A percentile compares a stretch with the other conserved stretches of the same genome.
Evolutionary conservation across 495 filamentous ascomycete species (phyloP).

Genomic region (Evansstolkia leycettana): DNA sequence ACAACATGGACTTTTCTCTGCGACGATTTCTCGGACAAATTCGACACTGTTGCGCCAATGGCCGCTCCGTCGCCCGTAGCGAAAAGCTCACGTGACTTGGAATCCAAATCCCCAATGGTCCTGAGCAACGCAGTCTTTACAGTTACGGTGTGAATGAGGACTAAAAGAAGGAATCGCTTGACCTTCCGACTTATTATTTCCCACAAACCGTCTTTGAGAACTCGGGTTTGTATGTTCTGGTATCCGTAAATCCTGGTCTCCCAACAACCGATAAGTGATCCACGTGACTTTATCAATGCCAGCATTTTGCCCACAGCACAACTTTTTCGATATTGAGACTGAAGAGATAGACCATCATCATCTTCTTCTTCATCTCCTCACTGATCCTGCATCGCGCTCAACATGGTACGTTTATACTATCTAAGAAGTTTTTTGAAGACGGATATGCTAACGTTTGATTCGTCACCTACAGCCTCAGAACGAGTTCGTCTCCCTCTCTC

Average conservation of each 20-base stretch:
- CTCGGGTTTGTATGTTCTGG: no score
- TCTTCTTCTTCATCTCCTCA: slow-evolving; percentile 5
- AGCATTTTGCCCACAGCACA: slow-evolving; percentile 18
- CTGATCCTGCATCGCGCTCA: slow-evolving; percentile 9
- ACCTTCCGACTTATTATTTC: no score
- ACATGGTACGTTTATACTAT: slow-evolving; percentile 21
- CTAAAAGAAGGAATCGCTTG: no score
- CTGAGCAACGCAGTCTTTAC: no score
- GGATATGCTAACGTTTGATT: neutral
- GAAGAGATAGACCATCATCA: no score
- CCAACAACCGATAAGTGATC: no score
- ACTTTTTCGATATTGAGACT: slow-evolving; percentile 19
- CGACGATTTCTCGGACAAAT: slow-evolving; percentile 21
- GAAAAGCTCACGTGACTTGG: slow-evolving; percentile 16
- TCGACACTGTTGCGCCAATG: slow-evolving; percentile 12
- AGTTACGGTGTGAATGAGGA: no score
- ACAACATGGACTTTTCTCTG: no score
- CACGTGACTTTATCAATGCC: slow-evolving; percentile 14
- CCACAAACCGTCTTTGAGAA: no score
- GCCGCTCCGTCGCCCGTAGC: slow-evolving; percentile 15
- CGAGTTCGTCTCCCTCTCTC: slow-evolving; percentile 1
- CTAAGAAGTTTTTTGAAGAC: neutral
- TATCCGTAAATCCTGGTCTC: no score
- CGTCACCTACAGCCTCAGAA: neutral
- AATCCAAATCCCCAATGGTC: no score